Evolutionary conservation across 768 basidiomycete genomes (phyloP).

Genomic region (Lentinula sp.): DNA sequence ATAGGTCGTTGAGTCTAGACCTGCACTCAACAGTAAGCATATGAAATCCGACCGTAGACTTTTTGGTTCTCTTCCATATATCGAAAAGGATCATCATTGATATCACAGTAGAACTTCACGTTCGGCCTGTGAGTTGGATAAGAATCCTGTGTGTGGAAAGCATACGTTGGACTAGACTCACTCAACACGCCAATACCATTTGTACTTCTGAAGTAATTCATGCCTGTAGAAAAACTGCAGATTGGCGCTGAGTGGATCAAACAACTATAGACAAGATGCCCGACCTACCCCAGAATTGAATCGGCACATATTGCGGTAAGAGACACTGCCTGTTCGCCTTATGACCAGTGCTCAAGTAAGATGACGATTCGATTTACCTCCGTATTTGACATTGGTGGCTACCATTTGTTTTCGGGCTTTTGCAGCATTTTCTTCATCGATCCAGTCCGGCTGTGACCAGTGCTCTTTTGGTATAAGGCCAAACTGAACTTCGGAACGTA

Average conservation of each 20-base stretch:
- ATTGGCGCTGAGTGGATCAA: neutral
- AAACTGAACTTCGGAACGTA: constrained; percentile 31
- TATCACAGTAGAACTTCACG: constrained; percentile 72
- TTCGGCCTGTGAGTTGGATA: constrained; percentile 42
- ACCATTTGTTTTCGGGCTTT: constrained; percentile 55
- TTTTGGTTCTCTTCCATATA: constrained; percentile 67
- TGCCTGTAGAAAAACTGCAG: constrained; percentile 66
- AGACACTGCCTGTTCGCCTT: constrained; percentile 17
- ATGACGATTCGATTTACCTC: constrained; percentile 16
- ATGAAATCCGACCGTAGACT: constrained; percentile 43
- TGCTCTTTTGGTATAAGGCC: constrained; percentile 59
- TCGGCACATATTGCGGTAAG: constrained; percentile 64
- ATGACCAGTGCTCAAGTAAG: constrained; percentile 34
- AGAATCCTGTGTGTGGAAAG: constrained; percentile 11
- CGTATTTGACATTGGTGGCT: constrained; percentile 37
- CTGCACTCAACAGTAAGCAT: neutral
- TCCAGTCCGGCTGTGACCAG: constrained; percentile 72
- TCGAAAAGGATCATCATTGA: constrained; percentile 60
- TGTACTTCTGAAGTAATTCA: constrained; percentile 54
- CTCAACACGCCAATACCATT: constrained; percentile 82
- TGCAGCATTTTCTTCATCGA: constrained; percentile 63
- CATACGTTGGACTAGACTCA: constrained; percentile 26
- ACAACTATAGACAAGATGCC: neutral
- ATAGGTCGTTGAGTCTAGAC: neutral
- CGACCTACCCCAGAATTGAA: constrained; percentile 56